Evolutionary conservation across 257 asterid species (phyloP).

Genomic region (Paulownia fortunei): DNA sequence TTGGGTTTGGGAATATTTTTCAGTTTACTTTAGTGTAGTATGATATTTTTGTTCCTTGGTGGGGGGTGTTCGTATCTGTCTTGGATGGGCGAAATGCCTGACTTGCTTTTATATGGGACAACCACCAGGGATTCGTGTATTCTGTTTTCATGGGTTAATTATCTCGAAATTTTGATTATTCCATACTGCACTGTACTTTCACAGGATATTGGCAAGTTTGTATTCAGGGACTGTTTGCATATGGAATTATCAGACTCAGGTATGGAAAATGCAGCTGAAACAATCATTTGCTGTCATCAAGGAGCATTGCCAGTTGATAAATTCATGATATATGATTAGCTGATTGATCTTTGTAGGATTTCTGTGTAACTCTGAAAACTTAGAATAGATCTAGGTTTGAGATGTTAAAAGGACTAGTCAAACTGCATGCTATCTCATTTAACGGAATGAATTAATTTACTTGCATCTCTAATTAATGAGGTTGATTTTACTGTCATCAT

Average conservation of each 20-base stretch:
- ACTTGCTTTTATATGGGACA: neutral
- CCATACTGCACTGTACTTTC: constrained; percentile 31
- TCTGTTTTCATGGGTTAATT: neutral
- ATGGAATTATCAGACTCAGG: constrained; percentile 98
- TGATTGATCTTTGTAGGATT: constrained; percentile 10
- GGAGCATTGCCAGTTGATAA: neutral
- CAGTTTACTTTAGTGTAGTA: neutral
- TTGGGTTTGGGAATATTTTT: neutral
- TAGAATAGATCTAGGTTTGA: constrained; percentile 18
- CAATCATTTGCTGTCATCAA: neutral
- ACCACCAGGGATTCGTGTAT: neutral
- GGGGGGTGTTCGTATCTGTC: neutral
- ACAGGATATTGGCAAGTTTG: constrained; percentile 92
- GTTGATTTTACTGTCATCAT: constrained; percentile 9
- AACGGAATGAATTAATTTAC: neutral
- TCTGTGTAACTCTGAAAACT: neutral
- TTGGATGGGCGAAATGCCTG: neutral
- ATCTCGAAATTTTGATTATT: constrained; percentile 10
- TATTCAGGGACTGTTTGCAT: constrained; percentile 92
- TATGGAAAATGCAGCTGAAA: constrained; percentile 34
- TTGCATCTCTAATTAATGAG: neutral
- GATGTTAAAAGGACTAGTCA: constrained; percentile 9
- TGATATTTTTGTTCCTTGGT: neutral
- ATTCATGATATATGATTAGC: constrained; percentile 11
- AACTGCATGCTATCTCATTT: constrained; percentile 18